phyloP scores from a whole-genome alignment of 2,329 filamentous ascomycete species.

The Drechslerella coelobrocha region DNA sequence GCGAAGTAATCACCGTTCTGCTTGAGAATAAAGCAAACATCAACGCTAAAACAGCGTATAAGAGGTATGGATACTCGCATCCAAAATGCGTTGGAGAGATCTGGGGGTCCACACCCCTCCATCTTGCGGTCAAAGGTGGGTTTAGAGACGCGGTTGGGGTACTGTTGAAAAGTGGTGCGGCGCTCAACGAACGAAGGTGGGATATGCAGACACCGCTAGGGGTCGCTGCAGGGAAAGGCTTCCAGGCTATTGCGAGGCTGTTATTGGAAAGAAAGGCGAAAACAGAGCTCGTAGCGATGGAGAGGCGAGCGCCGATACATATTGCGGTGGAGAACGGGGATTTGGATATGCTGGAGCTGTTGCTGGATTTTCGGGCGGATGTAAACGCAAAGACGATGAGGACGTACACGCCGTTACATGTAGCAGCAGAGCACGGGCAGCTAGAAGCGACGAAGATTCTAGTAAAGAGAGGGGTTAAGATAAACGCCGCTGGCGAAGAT shows the following conservation, averaged over 20 bases:
- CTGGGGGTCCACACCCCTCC: constrained; percentile 35
- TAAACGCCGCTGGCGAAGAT: constrained; percentile 41
- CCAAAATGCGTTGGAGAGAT: constrained; percentile 35
- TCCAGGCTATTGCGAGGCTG: constrained; percentile 19
- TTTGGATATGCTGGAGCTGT: constrained; percentile 27
- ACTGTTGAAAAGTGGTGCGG: constrained; percentile 16
- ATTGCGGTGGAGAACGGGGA: constrained; percentile 34
- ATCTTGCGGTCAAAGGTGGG: constrained; percentile 28
- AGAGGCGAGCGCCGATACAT: constrained; percentile 29
- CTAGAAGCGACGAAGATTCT: constrained; percentile 26
- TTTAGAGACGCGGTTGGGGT: constrained; percentile 16
- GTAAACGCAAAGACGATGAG: constrained; percentile 48
- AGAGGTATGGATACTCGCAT: constrained; percentile 40
- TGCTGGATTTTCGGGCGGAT: constrained; percentile 35
- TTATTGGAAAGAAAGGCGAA: constrained; percentile 32
- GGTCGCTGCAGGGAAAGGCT: constrained; percentile 20
- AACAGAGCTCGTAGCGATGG: constrained; percentile 34
- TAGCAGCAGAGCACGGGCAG: constrained; percentile 30
- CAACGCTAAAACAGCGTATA: constrained; percentile 31
- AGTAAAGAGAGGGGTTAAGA: constrained; percentile 16
- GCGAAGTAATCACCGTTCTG: constrained; percentile 8
- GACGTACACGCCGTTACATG: constrained; percentile 42
- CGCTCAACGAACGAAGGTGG: constrained; percentile 36
- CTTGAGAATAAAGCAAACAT: constrained; percentile 29
- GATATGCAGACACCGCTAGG: constrained; percentile 37